A percentile compares a stretch with the other conserved stretches of the same genome.
These are phyloP conservation scores for Hyaloscypha variabilis DNA, from an alignment of 495 filamentous ascomycete genomes.

Conservation along the genomic window DNA sequence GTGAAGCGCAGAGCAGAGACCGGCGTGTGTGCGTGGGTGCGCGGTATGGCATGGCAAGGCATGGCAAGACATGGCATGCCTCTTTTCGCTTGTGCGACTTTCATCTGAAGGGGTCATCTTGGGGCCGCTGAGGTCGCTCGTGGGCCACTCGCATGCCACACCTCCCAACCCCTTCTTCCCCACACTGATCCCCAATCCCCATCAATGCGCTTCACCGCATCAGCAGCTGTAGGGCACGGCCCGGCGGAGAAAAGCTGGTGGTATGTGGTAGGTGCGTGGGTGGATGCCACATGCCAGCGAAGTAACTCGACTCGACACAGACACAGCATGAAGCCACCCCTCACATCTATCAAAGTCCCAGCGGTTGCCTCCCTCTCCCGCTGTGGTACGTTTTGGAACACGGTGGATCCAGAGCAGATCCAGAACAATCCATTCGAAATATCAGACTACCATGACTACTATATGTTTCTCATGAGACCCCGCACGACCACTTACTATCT, in stretches of 20 bases:
- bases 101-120: conserved; percentile 8
- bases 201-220: conserved; percentile 1
- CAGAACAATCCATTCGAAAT: too few relatives aligned
- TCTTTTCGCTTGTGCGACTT: neutral
- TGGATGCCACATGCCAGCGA: neutral
- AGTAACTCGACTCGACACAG: neutral
- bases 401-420: too few relatives aligned
- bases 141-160: neutral
- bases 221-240: conserved; percentile 9
- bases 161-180: neutral
- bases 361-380: too few relatives aligned
- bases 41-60: too few relatives aligned
- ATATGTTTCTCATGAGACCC: neutral
- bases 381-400: too few relatives aligned
- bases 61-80: too few relatives aligned
- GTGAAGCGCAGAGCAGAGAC: neutral
- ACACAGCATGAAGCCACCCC: neutral
- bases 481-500: too few relatives aligned
- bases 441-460: neutral
- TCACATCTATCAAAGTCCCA: neutral
- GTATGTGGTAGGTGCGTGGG: neutral
- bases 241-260: conserved; percentile 8
- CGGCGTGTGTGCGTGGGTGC: too few relatives aligned
- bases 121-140: too few relatives aligned
- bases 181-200: neutral